phyloP scores from a whole-genome alignment of 208 protist genomes.

The Trypanosoma brucei region DNA sequence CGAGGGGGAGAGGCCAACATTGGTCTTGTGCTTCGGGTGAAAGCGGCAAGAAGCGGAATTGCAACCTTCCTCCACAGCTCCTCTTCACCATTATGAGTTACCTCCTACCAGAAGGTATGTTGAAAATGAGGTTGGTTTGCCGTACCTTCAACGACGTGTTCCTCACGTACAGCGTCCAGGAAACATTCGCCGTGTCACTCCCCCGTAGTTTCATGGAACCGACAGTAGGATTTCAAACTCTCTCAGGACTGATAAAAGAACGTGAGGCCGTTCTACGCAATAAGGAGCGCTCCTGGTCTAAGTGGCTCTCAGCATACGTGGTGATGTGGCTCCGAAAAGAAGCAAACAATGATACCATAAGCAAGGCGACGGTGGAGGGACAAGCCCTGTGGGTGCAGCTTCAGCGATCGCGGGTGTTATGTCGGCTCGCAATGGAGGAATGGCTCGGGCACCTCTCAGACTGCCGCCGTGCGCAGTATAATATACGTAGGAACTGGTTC shows the following conservation, averaged over 20 bases:
- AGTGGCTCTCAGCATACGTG: slow-evolving; percentile 7
- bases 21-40: not conserved
- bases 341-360: not conserved
- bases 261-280: slow-evolving; percentile 1
- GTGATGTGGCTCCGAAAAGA: not conserved
- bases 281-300: slow-evolving; percentile 6
- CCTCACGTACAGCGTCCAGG: slow-evolving; percentile 3
- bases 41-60: not conserved
- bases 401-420: not conserved
- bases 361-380: slow-evolving; percentile 1
- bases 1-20: not conserved
- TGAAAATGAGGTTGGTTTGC: slow-evolving; percentile 12
- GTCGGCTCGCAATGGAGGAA: slow-evolving; percentile 1
- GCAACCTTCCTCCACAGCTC: slow-evolving; percentile 1
- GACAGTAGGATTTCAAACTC: slow-evolving; percentile 1
- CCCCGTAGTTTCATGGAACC: not conserved
- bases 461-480: slow-evolving; percentile 12
- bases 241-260: slow-evolving; percentile 4
- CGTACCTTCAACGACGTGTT: slow-evolving; percentile 20
- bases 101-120: slow-evolving; percentile 1
- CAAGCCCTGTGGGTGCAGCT: slow-evolving; percentile 5
- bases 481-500: slow-evolving; percentile 23
- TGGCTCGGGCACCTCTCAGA: slow-evolving; percentile 16
- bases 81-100: slow-evolving; percentile 12
- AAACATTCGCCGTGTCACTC: not conserved